Evolutionary conservation across 2,329 filamentous ascomycete genomes (phyloP).

Genomic region (Aureobasidium pullulans): DNA sequence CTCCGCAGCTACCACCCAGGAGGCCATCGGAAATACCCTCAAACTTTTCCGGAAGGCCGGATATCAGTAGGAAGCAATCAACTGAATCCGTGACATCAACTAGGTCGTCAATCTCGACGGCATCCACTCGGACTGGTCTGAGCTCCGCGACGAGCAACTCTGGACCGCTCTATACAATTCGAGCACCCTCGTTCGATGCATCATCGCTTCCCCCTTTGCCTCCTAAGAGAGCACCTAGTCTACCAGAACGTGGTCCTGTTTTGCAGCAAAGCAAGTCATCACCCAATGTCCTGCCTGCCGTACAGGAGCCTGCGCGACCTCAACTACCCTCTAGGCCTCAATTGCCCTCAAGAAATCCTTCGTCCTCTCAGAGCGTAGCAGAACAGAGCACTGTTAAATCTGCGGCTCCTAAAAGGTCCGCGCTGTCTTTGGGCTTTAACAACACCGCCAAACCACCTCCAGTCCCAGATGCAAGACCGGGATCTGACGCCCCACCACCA

Average conservation of each 20-base stretch:
- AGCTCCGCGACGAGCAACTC: conserved; percentile 22
- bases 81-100: conserved; percentile 47
- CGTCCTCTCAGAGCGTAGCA: conserved; percentile 19
- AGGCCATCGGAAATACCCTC: conserved; percentile 13
- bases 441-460: conserved; percentile 25
- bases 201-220: conserved; percentile 48
- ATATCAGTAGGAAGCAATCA: conserved; percentile 32
- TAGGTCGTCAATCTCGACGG: conserved; percentile 42
- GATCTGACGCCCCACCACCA: conserved; percentile 36
- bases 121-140: conserved; percentile 38
- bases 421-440: conserved; percentile 41
- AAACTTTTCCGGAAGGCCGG: conserved; percentile 15
- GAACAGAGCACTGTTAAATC: conserved; percentile 11
- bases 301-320: conserved; percentile 16
- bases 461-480: conserved; percentile 15
- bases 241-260: conserved; percentile 32
- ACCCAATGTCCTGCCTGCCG: conserved; percentile 21
- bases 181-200: conserved; percentile 50
- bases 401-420: conserved; percentile 33
- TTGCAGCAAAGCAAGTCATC: conserved; percentile 32
- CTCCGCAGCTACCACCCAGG: conserved; percentile 16
- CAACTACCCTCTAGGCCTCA: conserved; percentile 16
- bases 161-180: conserved; percentile 18
- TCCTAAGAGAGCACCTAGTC: conserved; percentile 39
- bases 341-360: conserved; percentile 18